Percentiles rank a stretch among this genome's conserved stretches.
Conservation (phyloP, 2,329 filamentous ascomycete species). For the Diaporthe velutina region DNA sequence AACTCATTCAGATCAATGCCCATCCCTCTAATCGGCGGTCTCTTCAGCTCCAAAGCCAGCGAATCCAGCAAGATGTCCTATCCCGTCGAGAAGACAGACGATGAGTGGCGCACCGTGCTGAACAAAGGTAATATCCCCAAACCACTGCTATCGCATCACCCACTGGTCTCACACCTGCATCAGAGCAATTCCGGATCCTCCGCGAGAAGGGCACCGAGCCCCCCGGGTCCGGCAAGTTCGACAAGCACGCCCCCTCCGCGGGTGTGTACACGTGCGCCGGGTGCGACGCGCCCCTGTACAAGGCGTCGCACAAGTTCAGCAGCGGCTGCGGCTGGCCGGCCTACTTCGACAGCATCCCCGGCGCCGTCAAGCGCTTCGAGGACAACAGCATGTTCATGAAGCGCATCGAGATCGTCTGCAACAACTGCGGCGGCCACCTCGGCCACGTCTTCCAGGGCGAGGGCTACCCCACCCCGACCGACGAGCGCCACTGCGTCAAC, state of each 20-base stretch:
- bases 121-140: slow-evolving; percentile 60
- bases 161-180: neutral
- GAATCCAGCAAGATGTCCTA: slow-evolving; percentile 74
- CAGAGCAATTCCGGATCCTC: slow-evolving; percentile 96
- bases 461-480: slow-evolving; percentile 84
- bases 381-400: slow-evolving; percentile 85
- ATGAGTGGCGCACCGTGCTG: slow-evolving; percentile 91
- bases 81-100: slow-evolving; percentile 83
- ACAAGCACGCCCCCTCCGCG: slow-evolving; percentile 82
- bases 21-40: slow-evolving; percentile 81
- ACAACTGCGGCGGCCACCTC: slow-evolving; percentile 92
- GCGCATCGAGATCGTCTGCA: slow-evolving; percentile 93
- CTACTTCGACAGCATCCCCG: slow-evolving; percentile 95
- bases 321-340: slow-evolving; percentile 98
- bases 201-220: slow-evolving; percentile 92
- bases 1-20: slow-evolving; percentile 73
- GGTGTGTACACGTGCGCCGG: slow-evolving; percentile 91
- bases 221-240: slow-evolving; percentile 83
- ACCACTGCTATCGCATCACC: neutral
- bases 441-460: slow-evolving; percentile 95
- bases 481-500: slow-evolving; percentile 98
- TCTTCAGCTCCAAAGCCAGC: slow-evolving; percentile 75
- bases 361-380: slow-evolving; percentile 85
- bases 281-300: slow-evolving; percentile 91
- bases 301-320: slow-evolving; percentile 93